Evolutionary conservation across 257 asterid species (phyloP).

Genomic region (Solanum medicagineum): DNA sequence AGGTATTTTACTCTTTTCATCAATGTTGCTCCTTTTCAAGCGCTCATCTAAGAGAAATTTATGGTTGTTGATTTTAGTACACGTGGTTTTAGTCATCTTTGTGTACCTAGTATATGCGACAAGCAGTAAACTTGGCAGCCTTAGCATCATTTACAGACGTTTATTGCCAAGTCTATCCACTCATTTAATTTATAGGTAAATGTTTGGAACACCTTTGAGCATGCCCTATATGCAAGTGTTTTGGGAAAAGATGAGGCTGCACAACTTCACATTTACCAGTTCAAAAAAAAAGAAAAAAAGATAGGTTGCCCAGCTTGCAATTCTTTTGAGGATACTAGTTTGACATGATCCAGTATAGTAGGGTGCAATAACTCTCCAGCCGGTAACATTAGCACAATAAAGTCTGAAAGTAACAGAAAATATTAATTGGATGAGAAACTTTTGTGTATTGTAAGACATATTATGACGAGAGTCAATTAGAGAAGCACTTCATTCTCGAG

Average conservation of each 20-base stretch:
- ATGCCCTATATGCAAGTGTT: not conserved
- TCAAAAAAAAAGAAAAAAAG: too few species aligned
- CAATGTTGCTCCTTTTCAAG: not conserved
- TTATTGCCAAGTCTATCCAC: slow-evolving; percentile 1
- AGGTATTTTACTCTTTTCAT: slow-evolving; percentile 21
- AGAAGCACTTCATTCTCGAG: not conserved
- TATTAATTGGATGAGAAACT: not conserved
- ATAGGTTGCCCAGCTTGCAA: not conserved
- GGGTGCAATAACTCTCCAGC: not conserved
- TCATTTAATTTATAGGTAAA: not conserved
- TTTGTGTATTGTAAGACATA: not conserved
- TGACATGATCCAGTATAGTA: not conserved
- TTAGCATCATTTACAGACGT: slow-evolving; percentile 47
- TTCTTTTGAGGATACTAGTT: not conserved
- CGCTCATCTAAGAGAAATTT: not conserved
- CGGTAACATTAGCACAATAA: not conserved
- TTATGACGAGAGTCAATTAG: not conserved
- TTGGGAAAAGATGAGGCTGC: not conserved
- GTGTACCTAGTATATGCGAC: slow-evolving; percentile 70
- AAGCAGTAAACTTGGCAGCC: slow-evolving; percentile 81
- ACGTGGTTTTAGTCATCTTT: slow-evolving; percentile 67
- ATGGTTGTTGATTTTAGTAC: slow-evolving; percentile 36
- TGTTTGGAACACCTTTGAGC: not conserved
- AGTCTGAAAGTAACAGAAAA: not conserved
- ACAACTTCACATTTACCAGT: not conserved